phyloP scores from a whole-genome alignment of 257 asterid species.

The Galeopsis tetrahit region DNA sequence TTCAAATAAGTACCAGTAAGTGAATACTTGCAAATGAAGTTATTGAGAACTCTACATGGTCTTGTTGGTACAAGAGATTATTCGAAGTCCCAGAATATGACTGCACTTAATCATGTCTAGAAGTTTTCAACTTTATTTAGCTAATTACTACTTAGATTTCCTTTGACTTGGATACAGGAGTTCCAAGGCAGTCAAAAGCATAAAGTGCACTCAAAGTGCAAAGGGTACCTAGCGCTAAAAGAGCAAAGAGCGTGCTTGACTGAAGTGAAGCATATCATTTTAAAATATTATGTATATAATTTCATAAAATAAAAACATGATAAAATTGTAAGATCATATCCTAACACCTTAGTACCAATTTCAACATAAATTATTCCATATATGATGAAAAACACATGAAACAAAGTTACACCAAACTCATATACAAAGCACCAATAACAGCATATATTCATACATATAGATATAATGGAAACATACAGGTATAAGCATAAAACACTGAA shows the following conservation, averaged over 20 bases:
- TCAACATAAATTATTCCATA: too few species aligned
- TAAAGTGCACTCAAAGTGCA: not conserved
- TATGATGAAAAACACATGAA: too few species aligned
- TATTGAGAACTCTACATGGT: not conserved
- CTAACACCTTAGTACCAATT: too few species aligned
- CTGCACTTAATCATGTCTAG: not conserved
- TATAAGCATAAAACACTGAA: too few species aligned
- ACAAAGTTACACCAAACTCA: too few species aligned
- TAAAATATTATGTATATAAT: too few species aligned
- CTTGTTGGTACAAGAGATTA: not conserved
- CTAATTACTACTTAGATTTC: constrained; percentile 1
- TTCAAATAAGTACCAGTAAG: not conserved
- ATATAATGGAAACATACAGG: too few species aligned
- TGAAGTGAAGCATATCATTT: not conserved
- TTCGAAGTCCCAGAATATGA: constrained; percentile 8
- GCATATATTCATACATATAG: too few species aligned
- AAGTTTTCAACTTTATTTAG: constrained; percentile 22
- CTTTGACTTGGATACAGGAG: constrained; percentile 1
- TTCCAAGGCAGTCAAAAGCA: not conserved
- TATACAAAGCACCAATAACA: too few species aligned
- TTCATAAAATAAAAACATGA: too few species aligned
- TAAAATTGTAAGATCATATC: too few species aligned
- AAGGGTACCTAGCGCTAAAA: not conserved
- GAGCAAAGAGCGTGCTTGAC: too few species aligned
- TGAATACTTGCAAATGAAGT: constrained; percentile 17